These are phyloP conservation scores for Oryza officinalis DNA, from an alignment of 176 grass and related monocot genomes.

Conservation along the genomic window DNA sequence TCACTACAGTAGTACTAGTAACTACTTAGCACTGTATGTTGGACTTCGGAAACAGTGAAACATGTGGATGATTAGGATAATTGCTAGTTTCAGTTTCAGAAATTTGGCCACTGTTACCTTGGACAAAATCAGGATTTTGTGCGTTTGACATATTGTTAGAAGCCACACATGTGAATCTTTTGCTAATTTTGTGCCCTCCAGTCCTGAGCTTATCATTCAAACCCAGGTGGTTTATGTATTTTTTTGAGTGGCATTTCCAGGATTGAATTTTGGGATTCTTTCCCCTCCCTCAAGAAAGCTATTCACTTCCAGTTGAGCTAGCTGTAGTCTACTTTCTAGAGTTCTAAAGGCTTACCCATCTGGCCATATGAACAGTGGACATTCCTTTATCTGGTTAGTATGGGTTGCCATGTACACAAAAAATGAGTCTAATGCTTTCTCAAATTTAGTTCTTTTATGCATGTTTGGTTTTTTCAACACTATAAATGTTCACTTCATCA, in stretches of 20 bases:
- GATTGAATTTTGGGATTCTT: neutral
- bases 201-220: neutral
- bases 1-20: neutral
- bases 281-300: conserved; percentile 20
- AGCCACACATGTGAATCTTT: neutral
- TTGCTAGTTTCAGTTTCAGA: conserved; percentile 9
- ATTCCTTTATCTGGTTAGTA: conserved; percentile 11
- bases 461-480: neutral
- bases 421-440: neutral
- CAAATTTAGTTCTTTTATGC: neutral
- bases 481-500: neutral
- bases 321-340: neutral
- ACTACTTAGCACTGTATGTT: neutral
- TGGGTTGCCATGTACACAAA: neutral
- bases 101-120: neutral
- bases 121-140: neutral
- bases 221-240: neutral
- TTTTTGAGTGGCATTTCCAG: neutral
- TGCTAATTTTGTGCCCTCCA: neutral
- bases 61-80: neutral
- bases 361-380: neutral
- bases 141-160: neutral
- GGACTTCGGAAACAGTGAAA: neutral
- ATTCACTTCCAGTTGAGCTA: conserved; percentile 8
- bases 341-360: neutral